A percentile compares a stretch with the other conserved stretches of the same genome.
Conservation (phyloP, 2,329 filamentous ascomycete species). For the Diaporthe eres region DNA sequence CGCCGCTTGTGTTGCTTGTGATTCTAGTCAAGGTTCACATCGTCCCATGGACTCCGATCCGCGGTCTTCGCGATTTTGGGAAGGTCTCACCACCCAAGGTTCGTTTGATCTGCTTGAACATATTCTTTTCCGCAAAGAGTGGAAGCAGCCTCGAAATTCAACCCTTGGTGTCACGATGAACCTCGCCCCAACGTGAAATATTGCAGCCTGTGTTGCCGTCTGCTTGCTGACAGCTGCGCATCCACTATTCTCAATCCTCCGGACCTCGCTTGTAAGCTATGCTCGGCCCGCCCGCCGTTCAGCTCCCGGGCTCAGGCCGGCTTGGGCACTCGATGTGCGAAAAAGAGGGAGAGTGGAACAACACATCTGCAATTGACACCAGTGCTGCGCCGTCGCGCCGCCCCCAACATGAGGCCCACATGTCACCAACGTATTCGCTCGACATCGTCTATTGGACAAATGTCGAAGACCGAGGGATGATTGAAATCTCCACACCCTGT, state of each 20-base stretch:
- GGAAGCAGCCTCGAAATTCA: conserved; percentile 2
- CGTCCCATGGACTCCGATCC: not conserved
- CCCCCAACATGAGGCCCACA: conserved; percentile 4
- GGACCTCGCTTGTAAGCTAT: not conserved
- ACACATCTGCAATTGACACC: not conserved
- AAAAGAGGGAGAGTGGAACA: not conserved
- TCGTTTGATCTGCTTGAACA: not conserved
- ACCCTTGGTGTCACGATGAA: not conserved
- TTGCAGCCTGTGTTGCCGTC: not conserved
- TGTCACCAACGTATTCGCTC: not conserved
- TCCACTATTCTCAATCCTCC: conserved; percentile 4
- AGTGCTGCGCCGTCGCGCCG: conserved; percentile 5
- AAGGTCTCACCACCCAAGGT: not conserved
- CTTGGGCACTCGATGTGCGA: not conserved
- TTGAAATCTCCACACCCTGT: not conserved
- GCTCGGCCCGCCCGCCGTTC: conserved; percentile 1
- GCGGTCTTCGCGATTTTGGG: no score
- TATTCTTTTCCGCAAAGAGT: not conserved
- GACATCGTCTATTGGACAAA: conserved; percentile 11
- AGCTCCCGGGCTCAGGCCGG: not conserved
- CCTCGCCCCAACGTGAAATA: not conserved
- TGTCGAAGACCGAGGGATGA: not conserved
- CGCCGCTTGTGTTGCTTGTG: not conserved
- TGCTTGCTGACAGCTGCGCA: not conserved
- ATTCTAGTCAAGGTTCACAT: not conserved